These are phyloP conservation scores for Trifolium repens DNA, from an alignment of 306 rosid genomes.

Conservation along the genomic window DNA sequence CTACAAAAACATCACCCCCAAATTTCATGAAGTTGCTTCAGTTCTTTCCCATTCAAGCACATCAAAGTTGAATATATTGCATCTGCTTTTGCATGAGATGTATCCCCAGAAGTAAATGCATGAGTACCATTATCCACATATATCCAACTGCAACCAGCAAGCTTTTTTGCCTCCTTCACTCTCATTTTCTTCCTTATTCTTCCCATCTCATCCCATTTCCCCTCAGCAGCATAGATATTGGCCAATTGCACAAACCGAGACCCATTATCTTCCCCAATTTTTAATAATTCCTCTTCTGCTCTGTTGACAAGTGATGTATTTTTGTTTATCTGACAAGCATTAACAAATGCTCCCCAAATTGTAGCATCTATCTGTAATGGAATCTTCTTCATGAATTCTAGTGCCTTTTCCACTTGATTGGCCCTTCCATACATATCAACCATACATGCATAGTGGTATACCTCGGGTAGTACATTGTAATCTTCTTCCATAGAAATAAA, in stretches of 20 bases:
- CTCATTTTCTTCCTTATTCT: conserved; percentile 85
- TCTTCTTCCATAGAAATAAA: conserved; percentile 67
- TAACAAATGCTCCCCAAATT: conserved; percentile 73
- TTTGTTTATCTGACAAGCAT: conserved; percentile 69
- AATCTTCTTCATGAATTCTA: conserved; percentile 60
- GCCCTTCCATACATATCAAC: conserved; percentile 85
- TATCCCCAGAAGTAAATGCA: conserved; percentile 69
- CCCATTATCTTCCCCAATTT: conserved; percentile 52
- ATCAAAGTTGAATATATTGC: conserved; percentile 56
- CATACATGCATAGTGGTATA: conserved; percentile 81
- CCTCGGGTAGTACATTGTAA: conserved; percentile 59
- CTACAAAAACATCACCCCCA: conserved; percentile 34
- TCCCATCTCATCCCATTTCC: conserved; percentile 82
- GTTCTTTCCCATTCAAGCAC: conserved; percentile 51
- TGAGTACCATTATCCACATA: conserved; percentile 64
- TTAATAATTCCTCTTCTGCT: conserved; percentile 59
- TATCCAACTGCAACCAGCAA: conserved; percentile 83
- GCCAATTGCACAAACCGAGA: conserved; percentile 83
- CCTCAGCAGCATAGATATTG: conserved; percentile 74
- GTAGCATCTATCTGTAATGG: conserved; percentile 59
- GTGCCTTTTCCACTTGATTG: conserved; percentile 63
- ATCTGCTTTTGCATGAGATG: conserved; percentile 59
- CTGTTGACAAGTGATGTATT: conserved; percentile 56
- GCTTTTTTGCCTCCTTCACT: conserved; percentile 67
- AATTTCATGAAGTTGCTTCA: conserved; percentile 50